Conservation (phyloP, 1,139 yeast genomes). For the Saccharomycopsis hybrid region DNA sequence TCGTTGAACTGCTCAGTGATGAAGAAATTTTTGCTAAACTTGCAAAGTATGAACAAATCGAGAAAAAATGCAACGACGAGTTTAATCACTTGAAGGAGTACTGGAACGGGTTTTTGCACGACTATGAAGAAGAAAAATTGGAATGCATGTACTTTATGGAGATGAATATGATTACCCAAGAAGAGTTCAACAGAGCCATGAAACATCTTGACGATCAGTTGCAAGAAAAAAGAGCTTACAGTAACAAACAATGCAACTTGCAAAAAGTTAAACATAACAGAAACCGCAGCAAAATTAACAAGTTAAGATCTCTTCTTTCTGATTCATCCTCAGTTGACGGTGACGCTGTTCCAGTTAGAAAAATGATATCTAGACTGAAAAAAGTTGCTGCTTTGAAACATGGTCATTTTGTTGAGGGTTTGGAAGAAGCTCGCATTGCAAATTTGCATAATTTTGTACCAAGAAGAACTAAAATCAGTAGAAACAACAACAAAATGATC, state of each 20-base stretch:
- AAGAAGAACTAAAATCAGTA: slow-evolving; percentile 3
- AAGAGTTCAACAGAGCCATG: neutral
- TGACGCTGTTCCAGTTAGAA: neutral
- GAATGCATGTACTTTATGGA: slow-evolving; percentile 1
- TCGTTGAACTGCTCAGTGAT: slow-evolving; percentile 1
- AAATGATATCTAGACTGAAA: slow-evolving; percentile 3
- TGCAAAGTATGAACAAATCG: slow-evolving; percentile 4
- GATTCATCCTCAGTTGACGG: neutral
- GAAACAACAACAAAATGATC: slow-evolving; percentile 1
- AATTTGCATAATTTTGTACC: slow-evolving; percentile 10
- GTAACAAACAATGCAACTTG: slow-evolving; percentile 7
- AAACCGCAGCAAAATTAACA: slow-evolving; percentile 7
- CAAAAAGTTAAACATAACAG: slow-evolving; percentile 3
- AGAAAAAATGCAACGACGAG: neutral
- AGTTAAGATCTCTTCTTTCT: neutral
- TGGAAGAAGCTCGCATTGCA: slow-evolving; percentile 3
- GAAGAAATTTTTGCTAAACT: neutral
- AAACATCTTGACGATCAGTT: slow-evolving; percentile 2
- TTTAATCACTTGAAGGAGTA: neutral
- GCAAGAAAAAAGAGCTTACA: slow-evolving; percentile 1
- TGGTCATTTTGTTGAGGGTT: slow-evolving; percentile 20
- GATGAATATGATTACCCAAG: slow-evolving; percentile 2
- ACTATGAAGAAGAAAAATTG: slow-evolving; percentile 5
- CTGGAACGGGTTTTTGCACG: slow-evolving; percentile 4
- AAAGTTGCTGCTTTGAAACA: slow-evolving; percentile 7